A percentile compares a stretch with the other conserved stretches of the same genome.
These are phyloP conservation scores for Linum trigynum DNA, from an alignment of 345 rosid genomes.

Conservation along the genomic window DNA sequence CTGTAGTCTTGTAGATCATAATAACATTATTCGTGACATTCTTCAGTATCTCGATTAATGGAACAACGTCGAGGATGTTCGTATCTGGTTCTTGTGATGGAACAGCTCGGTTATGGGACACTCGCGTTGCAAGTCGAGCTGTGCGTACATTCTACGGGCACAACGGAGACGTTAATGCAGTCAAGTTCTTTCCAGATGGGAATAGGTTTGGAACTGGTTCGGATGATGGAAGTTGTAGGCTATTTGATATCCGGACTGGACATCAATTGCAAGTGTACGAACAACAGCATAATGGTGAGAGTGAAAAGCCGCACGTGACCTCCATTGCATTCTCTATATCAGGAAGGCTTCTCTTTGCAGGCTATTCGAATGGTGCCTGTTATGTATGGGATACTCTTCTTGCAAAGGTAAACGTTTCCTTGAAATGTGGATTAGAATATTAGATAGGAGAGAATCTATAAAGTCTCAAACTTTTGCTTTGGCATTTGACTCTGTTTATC, in stretches of 20 bases:
- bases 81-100: constrained; percentile 93
- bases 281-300: constrained; percentile 35
- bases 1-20: no score
- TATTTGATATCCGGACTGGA: constrained; percentile 89
- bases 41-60: constrained; percentile 70
- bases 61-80: constrained; percentile 60
- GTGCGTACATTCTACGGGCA: constrained; percentile 86
- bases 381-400: constrained; percentile 90
- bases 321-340: constrained; percentile 93
- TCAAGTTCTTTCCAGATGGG: constrained; percentile 95
- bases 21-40: constrained; percentile 2
- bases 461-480: neutral
- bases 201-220: constrained; percentile 93
- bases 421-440: neutral
- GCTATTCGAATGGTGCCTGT: constrained; percentile 73
- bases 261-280: constrained; percentile 79
- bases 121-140: constrained; percentile 95
- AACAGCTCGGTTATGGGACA: constrained; percentile 90
- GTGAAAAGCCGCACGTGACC: constrained; percentile 50
- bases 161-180: constrained; percentile 78
- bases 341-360: constrained; percentile 90
- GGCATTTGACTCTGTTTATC: constrained; percentile 4
- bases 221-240: constrained; percentile 88
- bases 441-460: neutral
- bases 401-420: constrained; percentile 47